Base-by-base conservation (phyloP, 164 flowering plant genomes). In the Kingdonia uniflora region DNA sequence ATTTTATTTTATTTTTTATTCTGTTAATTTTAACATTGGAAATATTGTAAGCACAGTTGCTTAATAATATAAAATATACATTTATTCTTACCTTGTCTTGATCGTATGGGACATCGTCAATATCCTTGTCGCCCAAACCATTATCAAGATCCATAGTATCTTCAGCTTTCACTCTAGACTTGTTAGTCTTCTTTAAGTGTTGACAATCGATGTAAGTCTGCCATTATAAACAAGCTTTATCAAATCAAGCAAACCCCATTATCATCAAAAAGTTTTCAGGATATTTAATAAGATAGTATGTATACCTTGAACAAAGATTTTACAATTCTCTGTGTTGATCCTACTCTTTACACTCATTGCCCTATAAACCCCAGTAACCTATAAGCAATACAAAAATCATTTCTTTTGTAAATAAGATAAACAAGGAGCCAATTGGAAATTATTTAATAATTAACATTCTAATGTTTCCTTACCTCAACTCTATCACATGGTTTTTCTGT, bases 171-270 rank as follows among this genome's bases (percentile, higher is more conserved):
- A 86, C 68, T 73, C 95, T 84, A 24, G 95, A 84, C 66, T 82
- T 88, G 66, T 82, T 81, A 1, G 86, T 68, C 72, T 81, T 92
- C 75, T 84, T 88, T 60, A 92, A 42, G 67, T 92, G 97, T 63
- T 88, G 95, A 59, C 97, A 88, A 58, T 88, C 99, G 24, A 92
- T 77, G 68, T 88, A 92, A 33, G 99, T 92, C 99, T 92, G 87
- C 35, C 35, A 29, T 8, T 3, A 8, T 4, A 29, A 29, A 29
- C 8, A 29, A 29, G 8, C 35, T 3, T 3, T 29, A 29, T 29
- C 35, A 29, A 8, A 29, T 29, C 4, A 29, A 29, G 6, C 35
- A 3, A 3, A 29, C 35, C 35, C 8, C 4, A 29, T 29, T 3
- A 29, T 3, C 8, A 29, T 29, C 35, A 29, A 29, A 8, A 29